Evolutionary conservation across 768 basidiomycete genomes (phyloP).

Genomic region (Hericium rajendrae): DNA sequence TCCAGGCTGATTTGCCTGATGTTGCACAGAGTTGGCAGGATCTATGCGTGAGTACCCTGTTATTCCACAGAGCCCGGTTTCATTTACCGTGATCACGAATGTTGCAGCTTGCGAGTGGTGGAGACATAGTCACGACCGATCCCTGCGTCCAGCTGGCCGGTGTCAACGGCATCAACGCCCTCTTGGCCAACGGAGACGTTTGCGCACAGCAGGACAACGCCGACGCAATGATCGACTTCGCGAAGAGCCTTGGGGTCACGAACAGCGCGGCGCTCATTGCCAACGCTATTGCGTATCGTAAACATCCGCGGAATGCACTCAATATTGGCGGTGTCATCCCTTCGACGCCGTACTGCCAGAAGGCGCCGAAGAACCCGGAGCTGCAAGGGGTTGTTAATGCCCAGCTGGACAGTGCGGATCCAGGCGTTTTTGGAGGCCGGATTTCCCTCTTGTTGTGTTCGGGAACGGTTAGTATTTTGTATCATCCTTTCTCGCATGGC

Average conservation of each 20-base stretch:
- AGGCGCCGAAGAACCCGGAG: conserved; percentile 38
- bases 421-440: conserved; percentile 42
- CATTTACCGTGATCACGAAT: too few relatives aligned
- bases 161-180: conserved; percentile 30
- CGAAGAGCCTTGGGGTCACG: conserved; percentile 32
- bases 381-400: conserved; percentile 41
- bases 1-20: conserved; percentile 26
- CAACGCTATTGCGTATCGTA: conserved; percentile 33
- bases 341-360: conserved; percentile 45
- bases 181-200: conserved; percentile 34
- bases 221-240: conserved; percentile 42
- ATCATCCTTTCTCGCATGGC: background rate
- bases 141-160: conserved; percentile 36
- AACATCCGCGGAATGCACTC: conserved; percentile 34
- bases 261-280: conserved; percentile 32
- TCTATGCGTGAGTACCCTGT: conserved; percentile 24
- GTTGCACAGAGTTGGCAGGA: conserved; percentile 35
- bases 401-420: conserved; percentile 44
- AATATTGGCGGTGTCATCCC: conserved; percentile 33
- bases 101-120: conserved; percentile 24
- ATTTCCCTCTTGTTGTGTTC: conserved; percentile 36
- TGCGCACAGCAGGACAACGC: conserved; percentile 42
- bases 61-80: too few relatives aligned
- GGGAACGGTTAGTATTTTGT: conserved; percentile 11
- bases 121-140: conserved; percentile 29